Conservation (phyloP, 2,329 filamentous ascomycete species). For the Fusarium mangiferae region DNA sequence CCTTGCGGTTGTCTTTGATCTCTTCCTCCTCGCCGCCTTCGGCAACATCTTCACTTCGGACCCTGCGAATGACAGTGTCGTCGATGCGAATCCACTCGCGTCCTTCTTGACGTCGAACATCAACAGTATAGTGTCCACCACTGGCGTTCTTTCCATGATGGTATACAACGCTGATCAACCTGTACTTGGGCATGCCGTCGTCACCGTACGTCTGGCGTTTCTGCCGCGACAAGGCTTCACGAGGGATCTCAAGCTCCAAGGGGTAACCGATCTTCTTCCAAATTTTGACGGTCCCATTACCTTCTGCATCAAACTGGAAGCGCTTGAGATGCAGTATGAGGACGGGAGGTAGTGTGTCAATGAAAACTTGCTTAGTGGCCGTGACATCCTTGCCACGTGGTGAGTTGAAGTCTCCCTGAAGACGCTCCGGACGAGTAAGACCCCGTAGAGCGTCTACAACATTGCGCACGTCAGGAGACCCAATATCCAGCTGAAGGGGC, state of each 20-base stretch:
- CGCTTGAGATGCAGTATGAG: slow-evolving; percentile 96
- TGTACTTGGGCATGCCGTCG: slow-evolving; percentile 80
- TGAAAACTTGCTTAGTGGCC: slow-evolving; percentile 94
- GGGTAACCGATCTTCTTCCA: slow-evolving; percentile 99
- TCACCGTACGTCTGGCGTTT: slow-evolving; percentile 73
- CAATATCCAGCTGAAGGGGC: slow-evolving; percentile 93
- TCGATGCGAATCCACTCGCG: slow-evolving; percentile 96
- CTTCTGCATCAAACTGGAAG: slow-evolving; percentile 92
- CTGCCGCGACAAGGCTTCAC: slow-evolving; percentile 84
- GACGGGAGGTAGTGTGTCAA: slow-evolving; percentile 89
- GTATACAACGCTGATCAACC: slow-evolving; percentile 90
- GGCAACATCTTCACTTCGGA: slow-evolving; percentile 89
- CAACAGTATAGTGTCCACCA: slow-evolving; percentile 97
- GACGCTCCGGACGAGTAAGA: slow-evolving; percentile 82
- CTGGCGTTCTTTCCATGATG: slow-evolving; percentile 98
- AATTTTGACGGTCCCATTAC: slow-evolving; percentile 88
- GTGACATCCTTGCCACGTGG: slow-evolving; percentile 78
- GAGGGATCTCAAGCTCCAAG: slow-evolving; percentile 91
- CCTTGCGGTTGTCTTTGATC: slow-evolving; percentile 61
- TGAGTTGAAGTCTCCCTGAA: slow-evolving; percentile 87
- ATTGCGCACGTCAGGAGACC: slow-evolving; percentile 84
- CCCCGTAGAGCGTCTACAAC: slow-evolving; percentile 91
- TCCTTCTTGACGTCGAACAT: slow-evolving; percentile 93
- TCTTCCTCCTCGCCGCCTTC: slow-evolving; percentile 86
- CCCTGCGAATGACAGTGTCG: slow-evolving; percentile 87